A percentile compares a stretch with the other conserved stretches of the same genome.
These are phyloP conservation scores for Gossypium davidsonii DNA, from an alignment of 441 rosid species.

Conservation along the genomic window DNA sequence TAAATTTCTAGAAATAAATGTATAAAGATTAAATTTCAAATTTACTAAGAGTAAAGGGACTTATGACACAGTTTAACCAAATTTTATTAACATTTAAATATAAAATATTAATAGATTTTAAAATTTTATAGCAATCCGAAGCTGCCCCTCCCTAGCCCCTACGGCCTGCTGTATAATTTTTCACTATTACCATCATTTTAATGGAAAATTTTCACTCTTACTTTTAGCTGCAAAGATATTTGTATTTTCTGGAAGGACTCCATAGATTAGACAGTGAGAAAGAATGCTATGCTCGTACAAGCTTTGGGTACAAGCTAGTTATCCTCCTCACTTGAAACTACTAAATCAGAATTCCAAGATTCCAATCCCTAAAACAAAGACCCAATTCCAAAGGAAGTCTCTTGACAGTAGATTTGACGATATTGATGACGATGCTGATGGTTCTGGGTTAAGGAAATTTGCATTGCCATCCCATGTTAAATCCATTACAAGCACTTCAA, in stretches of 20 bases:
- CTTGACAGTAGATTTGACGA: neutral
- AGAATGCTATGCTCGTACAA: conserved; percentile 28
- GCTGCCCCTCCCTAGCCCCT: no score
- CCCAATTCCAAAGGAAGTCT: conserved; percentile 6
- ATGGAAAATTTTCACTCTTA: neutral
- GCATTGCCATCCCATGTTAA: conserved; percentile 44
- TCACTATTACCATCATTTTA: neutral
- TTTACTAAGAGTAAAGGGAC: no score
- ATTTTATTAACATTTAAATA: no score
- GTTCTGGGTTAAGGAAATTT: conserved; percentile 13
- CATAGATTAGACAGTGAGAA: neutral
- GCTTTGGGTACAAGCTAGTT: conserved; percentile 7
- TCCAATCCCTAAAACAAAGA: conserved; percentile 11
- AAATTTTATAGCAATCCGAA: no score
- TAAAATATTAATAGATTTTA: no score
- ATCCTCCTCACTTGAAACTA: conserved; percentile 16
- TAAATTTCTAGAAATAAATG: no score
- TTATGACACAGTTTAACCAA: no score
- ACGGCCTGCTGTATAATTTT: neutral
- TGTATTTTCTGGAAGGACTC: neutral
- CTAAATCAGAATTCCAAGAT: conserved; percentile 16
- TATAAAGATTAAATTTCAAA: no score
- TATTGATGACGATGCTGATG: conserved; percentile 13
- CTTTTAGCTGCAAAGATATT: neutral
- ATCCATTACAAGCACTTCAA: conserved; percentile 58